Evolutionary conservation across 2,329 filamentous ascomycete species (phyloP).

Genomic region (Teratosphaeriaceae sp.): DNA sequence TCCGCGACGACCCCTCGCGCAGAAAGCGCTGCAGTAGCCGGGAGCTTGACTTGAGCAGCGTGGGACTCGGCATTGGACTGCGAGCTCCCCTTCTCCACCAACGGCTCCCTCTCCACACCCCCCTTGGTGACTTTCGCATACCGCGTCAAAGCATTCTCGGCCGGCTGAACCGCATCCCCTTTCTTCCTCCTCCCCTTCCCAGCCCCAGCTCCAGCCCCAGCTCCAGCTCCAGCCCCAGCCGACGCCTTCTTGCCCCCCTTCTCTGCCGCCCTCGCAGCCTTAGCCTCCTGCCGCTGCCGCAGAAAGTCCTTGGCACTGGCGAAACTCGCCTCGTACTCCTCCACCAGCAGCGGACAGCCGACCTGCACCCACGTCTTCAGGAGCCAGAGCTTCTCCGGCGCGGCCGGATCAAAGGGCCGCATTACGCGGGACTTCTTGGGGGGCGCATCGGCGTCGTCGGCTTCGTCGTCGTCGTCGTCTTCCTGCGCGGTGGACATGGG

Average conservation of each 20-base stretch:
- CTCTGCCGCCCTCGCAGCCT: slow-evolving; percentile 11
- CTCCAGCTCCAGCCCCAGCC: slow-evolving; percentile 1
- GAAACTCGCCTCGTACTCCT: slow-evolving; percentile 54
- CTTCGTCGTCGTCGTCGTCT: slow-evolving; percentile 19
- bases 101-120: background rate
- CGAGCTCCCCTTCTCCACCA: background rate
- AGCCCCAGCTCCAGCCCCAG: slow-evolving; percentile 5
- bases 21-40: background rate
- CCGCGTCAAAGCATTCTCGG: slow-evolving; percentile 13
- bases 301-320: slow-evolving; percentile 23
- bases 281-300: slow-evolving; percentile 20
- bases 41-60: background rate
- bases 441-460: slow-evolving; percentile 24
- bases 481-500: slow-evolving; percentile 6
- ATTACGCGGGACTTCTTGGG: slow-evolving; percentile 37
- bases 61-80: background rate
- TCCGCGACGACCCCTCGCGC: background rate
- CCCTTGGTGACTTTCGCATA: slow-evolving; percentile 16
- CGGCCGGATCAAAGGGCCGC: slow-evolving; percentile 56
- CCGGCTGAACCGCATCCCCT: slow-evolving; percentile 6
- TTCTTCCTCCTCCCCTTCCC: slow-evolving; percentile 1
- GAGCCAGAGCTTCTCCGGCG: slow-evolving; percentile 62
- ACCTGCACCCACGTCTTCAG: slow-evolving; percentile 57
- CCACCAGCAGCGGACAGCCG: slow-evolving; percentile 58
- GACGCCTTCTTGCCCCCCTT: slow-evolving; percentile 11